Evolutionary conservation across 257 asterid genomes (phyloP).

Genomic region (Solanum lignicaule): DNA sequence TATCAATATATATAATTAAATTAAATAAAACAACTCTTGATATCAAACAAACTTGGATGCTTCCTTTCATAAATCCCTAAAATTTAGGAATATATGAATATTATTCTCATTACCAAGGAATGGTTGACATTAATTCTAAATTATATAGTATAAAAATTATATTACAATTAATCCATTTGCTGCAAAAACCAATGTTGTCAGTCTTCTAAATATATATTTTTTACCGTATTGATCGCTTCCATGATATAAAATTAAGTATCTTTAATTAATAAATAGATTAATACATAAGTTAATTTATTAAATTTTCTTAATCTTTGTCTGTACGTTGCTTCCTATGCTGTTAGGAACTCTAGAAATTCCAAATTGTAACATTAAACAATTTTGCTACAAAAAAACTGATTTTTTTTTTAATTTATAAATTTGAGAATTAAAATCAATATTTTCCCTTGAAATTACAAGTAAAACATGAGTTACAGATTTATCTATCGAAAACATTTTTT

Average conservation of each 20-base stretch:
- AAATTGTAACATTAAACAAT: neutral
- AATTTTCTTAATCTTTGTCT: neutral
- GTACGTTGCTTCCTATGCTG: slow-evolving; percentile 8
- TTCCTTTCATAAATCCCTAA: neutral
- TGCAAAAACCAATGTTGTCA: neutral
- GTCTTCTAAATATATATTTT: neutral
- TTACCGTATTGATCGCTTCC: neutral
- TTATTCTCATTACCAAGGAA: slow-evolving; percentile 16
- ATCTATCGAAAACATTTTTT: neutral
- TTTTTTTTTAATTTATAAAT: neutral
- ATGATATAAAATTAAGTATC: neutral
- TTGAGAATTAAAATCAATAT: neutral
- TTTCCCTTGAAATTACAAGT: neutral
- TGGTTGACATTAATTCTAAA: slow-evolving; percentile 24
- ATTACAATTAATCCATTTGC: neutral
- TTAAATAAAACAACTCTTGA: neutral
- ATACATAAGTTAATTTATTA: neutral
- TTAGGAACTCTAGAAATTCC: slow-evolving; percentile 7
- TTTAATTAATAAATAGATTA: neutral
- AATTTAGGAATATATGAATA: neutral
- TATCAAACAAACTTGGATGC: neutral
- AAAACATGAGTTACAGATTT: neutral
- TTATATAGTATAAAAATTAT: neutral
- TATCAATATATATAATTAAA: neutral
- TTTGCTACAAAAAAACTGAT: neutral